A percentile compares a stretch with the other conserved stretches of the same genome.
Conservation (phyloP, 2,329 filamentous ascomycete genomes). For the Epicoccum sorghinum region DNA sequence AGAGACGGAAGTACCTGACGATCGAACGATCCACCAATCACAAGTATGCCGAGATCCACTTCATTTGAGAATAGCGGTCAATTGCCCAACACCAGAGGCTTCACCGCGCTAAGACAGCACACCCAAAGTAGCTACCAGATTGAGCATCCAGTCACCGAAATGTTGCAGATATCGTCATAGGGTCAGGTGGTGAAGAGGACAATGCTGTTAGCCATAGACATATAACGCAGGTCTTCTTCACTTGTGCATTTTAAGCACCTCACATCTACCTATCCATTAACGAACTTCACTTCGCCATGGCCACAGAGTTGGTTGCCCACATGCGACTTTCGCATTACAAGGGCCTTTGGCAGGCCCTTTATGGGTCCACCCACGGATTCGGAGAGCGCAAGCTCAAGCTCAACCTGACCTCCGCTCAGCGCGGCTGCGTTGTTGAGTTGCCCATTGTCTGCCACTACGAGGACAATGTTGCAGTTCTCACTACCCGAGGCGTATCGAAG, state of each 20-base stretch:
- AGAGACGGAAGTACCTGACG: constrained; percentile 6
- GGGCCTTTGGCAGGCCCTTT: constrained; percentile 11
- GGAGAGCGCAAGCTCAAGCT: constrained; percentile 19
- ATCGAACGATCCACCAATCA: constrained; percentile 13
- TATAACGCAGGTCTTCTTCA: constrained; percentile 4
- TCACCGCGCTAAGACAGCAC: constrained; percentile 10
- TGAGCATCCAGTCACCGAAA: constrained; percentile 5
- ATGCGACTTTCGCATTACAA: constrained; percentile 17
- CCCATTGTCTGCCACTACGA: constrained; percentile 15
- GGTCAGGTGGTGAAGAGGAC: constrained; percentile 1
- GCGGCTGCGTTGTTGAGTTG: constrained; percentile 10
- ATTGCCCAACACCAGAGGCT: constrained; percentile 15
- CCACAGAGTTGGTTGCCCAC: constrained; percentile 13
- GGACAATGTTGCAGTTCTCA: constrained; percentile 3
- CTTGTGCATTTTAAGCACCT: neutral
- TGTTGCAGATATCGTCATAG: constrained; percentile 4
- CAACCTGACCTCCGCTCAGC: constrained; percentile 14
- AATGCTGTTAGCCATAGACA: neutral
- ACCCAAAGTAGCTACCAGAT: constrained; percentile 9
- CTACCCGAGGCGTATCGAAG: constrained; percentile 7
- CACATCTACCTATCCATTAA: neutral
- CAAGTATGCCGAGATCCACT: constrained; percentile 8
- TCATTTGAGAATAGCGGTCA: constrained; percentile 14
- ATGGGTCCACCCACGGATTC: constrained; percentile 10
- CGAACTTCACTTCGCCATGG: constrained; percentile 3